Base-by-base conservation (phyloP, 805 yeast species). In the Cyberlindnera maclurae region DNA sequence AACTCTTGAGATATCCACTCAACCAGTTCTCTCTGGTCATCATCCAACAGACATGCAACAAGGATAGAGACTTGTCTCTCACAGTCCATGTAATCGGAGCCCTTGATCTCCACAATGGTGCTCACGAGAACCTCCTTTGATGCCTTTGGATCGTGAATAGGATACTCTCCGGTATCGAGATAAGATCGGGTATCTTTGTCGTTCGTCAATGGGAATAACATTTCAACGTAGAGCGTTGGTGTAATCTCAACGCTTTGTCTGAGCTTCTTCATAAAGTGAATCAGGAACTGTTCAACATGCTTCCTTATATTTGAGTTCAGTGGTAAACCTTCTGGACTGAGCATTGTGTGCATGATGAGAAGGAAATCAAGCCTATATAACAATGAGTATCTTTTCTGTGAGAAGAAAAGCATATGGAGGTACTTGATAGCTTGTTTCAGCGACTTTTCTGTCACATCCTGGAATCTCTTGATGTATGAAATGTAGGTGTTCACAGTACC, bases 311-410 rank as follows among this genome's bases (percentile, higher is more conserved):
- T 54, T 0, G 77, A 60, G 1, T 60, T 45, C 32, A 63, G 57
- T 1, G 77, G 69, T 13, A 79, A 59, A 6, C 79, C 77, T 26
- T 64, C 63, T 29, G 67, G 68, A 11, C 77, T 63, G 6, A 82
- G 60, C 50, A 82, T 62, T 20, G 71, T 65, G 50, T 77, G 71
- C 1, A 84, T 54, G 3, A 72, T 52, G 12, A 68, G 55, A 71
- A 90, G 72, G 53, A 93, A 77, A 55, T 89, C 96, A 26, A 93
- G 54, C 36, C 96, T 65, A 50, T 70, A 79, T 26, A 84, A 57
- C 26, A 73, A 60, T 0, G 78, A 64, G 31, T 78, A 76, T 36
- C 68, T 70, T 41, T 82, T 80, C 30, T 75, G 70, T 34, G 76
- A 68, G 34, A 81, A 78, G 47, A 87, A 77, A 1, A 86, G 59